Evolutionary conservation across 768 basidiomycete species (phyloP).

Genomic region (Pholiota molesta): DNA sequence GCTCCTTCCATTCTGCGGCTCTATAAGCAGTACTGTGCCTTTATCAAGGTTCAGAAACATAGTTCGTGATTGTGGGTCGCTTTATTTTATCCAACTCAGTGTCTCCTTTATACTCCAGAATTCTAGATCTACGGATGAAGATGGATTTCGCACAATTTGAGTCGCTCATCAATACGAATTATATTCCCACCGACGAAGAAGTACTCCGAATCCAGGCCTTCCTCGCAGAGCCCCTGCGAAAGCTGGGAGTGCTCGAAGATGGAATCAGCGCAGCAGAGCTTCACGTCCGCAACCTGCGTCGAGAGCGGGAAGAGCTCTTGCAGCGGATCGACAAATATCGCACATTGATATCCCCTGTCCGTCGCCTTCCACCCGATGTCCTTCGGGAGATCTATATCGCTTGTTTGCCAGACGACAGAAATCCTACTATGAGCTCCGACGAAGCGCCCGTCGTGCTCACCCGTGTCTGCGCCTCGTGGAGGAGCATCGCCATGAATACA

Average conservation of each 20-base stretch:
- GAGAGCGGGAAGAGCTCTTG: neutral
- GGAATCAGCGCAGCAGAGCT: neutral
- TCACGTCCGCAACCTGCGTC: neutral
- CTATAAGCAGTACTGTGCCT: too few species aligned
- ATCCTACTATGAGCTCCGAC: conserved; percentile 21
- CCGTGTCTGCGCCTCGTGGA: conserved; percentile 23
- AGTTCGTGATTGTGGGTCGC: too few species aligned
- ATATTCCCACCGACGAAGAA: conserved; percentile 6
- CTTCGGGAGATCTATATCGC: conserved; percentile 21
- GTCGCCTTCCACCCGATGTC: conserved; percentile 22
- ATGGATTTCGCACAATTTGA: neutral
- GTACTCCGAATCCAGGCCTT: neutral
- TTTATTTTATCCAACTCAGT: too few species aligned
- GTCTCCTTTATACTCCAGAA: too few species aligned
- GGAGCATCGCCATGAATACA: conserved; percentile 15
- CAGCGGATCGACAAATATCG: neutral
- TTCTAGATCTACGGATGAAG: neutral
- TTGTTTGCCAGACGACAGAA: conserved; percentile 23
- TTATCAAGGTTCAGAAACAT: too few species aligned
- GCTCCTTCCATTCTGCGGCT: too few species aligned
- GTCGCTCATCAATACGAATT: neutral
- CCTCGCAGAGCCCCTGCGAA: neutral
- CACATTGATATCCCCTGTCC: conserved; percentile 18
- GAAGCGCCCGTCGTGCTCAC: conserved; percentile 23
- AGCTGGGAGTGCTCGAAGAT: neutral